Evolutionary conservation across 805 yeast genomes (phyloP), one percentile per base, ranked within the genome.

Genomic region (Candida insectorum): DNA sequence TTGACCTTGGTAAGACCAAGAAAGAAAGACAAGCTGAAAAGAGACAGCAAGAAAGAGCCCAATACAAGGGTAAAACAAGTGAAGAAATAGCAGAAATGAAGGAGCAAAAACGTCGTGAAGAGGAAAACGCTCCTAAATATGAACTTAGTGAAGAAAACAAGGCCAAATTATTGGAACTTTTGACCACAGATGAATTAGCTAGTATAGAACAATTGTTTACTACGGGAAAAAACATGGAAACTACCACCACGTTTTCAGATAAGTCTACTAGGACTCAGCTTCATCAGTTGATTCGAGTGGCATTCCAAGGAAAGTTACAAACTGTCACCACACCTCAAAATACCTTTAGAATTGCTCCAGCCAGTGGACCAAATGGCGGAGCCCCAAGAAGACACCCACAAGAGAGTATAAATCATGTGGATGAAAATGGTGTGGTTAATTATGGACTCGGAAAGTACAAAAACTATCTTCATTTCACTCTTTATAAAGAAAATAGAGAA

Each of bases 401-500:
- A 40, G 66, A 57, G 40, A 51, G 59, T 48, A 48, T 58, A 45
- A 54, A 65, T 52, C 61, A 62, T 47, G 60, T 62, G 34, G 69
- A 60, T 44, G 67, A 63, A 36, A 54, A 75, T 39, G 80, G 81
- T 16, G 73, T 74, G 3, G 71, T 80, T 28, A 75, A 78, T 44
- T 82, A 80, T 60, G 85, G 87, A 0, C 68, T 84, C 36, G 97
- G 96, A 2, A 78, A 81, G 18, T 66, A 71, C 36, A 79, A 80
- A 45, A 73, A 75, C 27, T 85, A 62, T 56, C 61, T 89, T 28
- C 89, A 84, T 49, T 82, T 89, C 51, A 77, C 84, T 9, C 64
- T 93, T 17, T 88, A 85, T 65, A 93, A 93, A 56, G 97, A 93
- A 54, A 93, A 93, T 62, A 85, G 89, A 54, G 99, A 93, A 47